Evolutionary conservation across 495 filamentous ascomycete species (phyloP), one percentile per base, ranked within the genome.

Genomic region (Haplographium delicatum): DNA sequence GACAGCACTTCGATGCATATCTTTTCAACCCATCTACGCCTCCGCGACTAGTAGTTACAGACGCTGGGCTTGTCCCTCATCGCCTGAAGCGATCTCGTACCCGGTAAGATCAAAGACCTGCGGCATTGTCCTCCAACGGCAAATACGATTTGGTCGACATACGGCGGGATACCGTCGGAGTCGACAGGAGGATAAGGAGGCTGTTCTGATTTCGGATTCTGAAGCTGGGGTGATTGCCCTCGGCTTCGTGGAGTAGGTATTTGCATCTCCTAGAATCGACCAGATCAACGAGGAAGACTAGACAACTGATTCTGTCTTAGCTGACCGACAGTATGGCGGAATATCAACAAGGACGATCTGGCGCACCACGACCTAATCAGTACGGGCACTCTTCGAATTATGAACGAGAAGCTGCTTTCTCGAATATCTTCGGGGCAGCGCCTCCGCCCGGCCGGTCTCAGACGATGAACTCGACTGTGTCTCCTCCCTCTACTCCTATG

Each of bases 401-500:
- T 60, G 88, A 94, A 68, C 83, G 93, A 69, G 91, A 98, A 78
- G 89, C 88, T 60, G 93, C 91, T 27, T 98, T 94, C 68, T 88
- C 86, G 47, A 88, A 90, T 69, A 99, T 99, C 59, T 99, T 99
- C 62, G 93, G 93, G 54, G 81, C 82, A 61, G 80, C 86, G 42
- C 88, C 87, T 40, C 88, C 86, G 30, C 87, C 87, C 38, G 91
- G 93, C 44, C 83, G 89, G 56, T 90, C 89, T 38, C 88, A 89
- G 51, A 90, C 86, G 4, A 89, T 90, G 86, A 87, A 78, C 47
- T 86, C 85, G 18, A 78, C 87, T 51, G 70, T 82, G 24, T 64
- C 70, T 53, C 76, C 76, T 42, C 66, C 69, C 46, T 51, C 64
- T 38, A 69, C 71, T 51, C 72, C 70, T 24, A 72, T 73, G 43